Conservation (phyloP, 1,284 basidiomycete species). For the Lentinula novae-zelandiae region DNA sequence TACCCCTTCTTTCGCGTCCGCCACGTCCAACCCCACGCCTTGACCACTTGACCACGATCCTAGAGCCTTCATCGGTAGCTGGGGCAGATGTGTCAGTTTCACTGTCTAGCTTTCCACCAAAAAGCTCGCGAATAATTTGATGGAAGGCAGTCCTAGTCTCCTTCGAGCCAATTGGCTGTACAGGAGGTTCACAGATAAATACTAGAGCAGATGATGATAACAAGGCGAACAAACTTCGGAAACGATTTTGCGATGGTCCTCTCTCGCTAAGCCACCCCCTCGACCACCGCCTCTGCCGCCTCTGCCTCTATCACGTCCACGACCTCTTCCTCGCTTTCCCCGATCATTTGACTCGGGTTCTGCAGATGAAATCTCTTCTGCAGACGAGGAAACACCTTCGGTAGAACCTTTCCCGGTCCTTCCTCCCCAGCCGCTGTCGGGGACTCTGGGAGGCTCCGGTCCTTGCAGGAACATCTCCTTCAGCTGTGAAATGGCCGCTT, state of each 20-base stretch:
- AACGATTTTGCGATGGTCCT: conserved; percentile 72
- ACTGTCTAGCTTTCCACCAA: conserved; percentile 80
- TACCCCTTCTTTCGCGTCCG: conserved; percentile 38
- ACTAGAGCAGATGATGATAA: conserved; percentile 2
- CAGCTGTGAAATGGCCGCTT: conserved; percentile 55
- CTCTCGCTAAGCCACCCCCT: conserved; percentile 37
- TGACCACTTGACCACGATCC: conserved; percentile 75
- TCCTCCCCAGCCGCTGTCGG: conserved; percentile 67
- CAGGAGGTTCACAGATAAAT: conserved; percentile 12
- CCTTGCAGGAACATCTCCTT: conserved; percentile 78
- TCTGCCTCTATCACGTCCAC: conserved; percentile 41
- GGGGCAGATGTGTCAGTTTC: conserved; percentile 61
- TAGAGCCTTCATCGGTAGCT: conserved; percentile 58
- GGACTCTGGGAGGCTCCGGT: conserved; percentile 60
- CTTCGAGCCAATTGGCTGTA: conserved; percentile 80
- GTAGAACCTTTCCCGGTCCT: conserved; percentile 32
- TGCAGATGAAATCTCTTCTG: conserved; percentile 19
- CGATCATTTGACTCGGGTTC: conserved; percentile 25
- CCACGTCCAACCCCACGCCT: conserved; percentile 43
- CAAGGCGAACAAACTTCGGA: conserved; percentile 62
- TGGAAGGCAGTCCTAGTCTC: conserved; percentile 81
- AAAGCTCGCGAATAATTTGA: conserved; percentile 75
- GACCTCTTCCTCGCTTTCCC: conserved; percentile 37
- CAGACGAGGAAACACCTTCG: conserved; percentile 26
- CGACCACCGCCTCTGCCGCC: conserved; percentile 46